A percentile compares a stretch with the other conserved stretches of the same genome.
phyloP scores from a whole-genome alignment of 179 eudicot genomes.

The Corrigiola litoralis region DNA sequence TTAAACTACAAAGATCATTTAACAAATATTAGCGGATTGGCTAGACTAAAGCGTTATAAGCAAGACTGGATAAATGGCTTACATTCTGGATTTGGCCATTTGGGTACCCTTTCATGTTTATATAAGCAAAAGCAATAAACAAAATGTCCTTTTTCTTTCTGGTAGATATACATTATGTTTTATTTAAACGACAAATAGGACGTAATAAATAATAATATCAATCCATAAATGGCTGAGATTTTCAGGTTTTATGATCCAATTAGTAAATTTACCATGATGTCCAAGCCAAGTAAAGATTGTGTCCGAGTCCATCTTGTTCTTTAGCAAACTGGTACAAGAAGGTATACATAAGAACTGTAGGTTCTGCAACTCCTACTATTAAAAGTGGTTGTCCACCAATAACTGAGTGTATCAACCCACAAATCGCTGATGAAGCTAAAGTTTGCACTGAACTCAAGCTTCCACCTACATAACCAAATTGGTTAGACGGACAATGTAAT shows the following conservation, averaged over 20 bases:
- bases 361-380: conserved; percentile 38
- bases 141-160: too few relatives aligned
- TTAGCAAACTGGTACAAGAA: conserved; percentile 30
- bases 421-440: conserved; percentile 30
- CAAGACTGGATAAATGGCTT: conserved; percentile 33
- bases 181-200: too few relatives aligned
- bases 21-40: too few relatives aligned
- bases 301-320: conserved; percentile 8
- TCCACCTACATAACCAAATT: conserved; percentile 13
- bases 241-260: background rate
- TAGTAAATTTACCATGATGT: conserved; percentile 26
- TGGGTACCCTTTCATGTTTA: too few relatives aligned
- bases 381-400: conserved; percentile 41
- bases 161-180: too few relatives aligned
- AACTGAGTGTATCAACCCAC: conserved; percentile 35
- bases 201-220: too few relatives aligned
- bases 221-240: too few relatives aligned
- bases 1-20: background rate
- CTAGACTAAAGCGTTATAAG: too few relatives aligned
- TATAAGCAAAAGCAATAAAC: background rate
- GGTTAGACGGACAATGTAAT: too few relatives aligned
- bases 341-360: conserved; percentile 41
- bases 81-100: conserved; percentile 20
- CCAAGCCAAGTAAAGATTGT: conserved; percentile 34
- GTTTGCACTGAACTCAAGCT: conserved; percentile 29